These are phyloP conservation scores for Arachnopeziza araneosa DNA, from an alignment of 2,329 filamentous ascomycete species.

Conservation along the genomic window DNA sequence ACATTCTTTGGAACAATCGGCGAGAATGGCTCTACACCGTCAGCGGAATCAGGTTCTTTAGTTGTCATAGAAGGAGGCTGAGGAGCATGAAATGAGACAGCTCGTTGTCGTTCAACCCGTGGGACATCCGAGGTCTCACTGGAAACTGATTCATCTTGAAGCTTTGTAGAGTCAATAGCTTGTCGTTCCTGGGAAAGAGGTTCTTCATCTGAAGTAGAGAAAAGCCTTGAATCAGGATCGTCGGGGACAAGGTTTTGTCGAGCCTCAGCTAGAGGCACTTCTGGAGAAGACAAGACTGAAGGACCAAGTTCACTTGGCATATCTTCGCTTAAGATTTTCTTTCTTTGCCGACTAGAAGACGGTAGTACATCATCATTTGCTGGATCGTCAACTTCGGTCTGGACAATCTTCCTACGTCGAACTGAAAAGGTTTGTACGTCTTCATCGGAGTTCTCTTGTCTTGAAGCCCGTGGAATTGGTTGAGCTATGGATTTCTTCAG, in stretches of 20 bases:
- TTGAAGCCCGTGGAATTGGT: not conserved
- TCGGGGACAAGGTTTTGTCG: not conserved
- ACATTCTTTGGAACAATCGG: slow-evolving; percentile 19
- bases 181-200: too few relatives aligned
- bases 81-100: not conserved
- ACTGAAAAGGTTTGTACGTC: not conserved
- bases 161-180: too few relatives aligned
- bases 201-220: too few relatives aligned
- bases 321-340: not conserved
- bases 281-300: not conserved
- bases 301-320: not conserved
- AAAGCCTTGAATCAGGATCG: too few relatives aligned
- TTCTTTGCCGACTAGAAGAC: too few relatives aligned
- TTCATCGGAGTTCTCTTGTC: not conserved
- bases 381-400: not conserved
- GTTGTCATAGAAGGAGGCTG: not conserved
- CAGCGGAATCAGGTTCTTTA: not conserved
- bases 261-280: slow-evolving; percentile 2
- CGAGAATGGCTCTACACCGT: slow-evolving; percentile 16
- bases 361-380: not conserved
- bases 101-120: too few relatives aligned
- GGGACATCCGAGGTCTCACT: too few relatives aligned
- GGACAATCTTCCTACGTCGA: not conserved
- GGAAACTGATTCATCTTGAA: too few relatives aligned
- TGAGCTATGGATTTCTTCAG: not conserved